A percentile compares a stretch with the other conserved stretches of the same genome.
Evolutionary conservation across 768 basidiomycete species (phyloP).

Genomic region (Pseudohyphozyma bogoriensis): DNA sequence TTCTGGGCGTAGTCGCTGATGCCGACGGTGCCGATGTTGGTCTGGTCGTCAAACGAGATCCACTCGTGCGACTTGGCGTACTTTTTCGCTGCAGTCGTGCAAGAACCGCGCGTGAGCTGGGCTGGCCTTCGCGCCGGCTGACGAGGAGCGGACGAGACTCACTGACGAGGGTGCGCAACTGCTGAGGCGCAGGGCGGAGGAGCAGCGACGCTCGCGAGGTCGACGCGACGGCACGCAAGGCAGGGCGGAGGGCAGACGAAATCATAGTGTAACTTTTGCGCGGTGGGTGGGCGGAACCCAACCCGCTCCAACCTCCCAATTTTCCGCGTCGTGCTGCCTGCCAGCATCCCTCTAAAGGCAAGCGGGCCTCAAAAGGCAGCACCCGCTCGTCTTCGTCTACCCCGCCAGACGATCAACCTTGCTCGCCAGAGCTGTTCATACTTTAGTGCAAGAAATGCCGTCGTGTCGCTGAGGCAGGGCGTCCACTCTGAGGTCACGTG

Average conservation of each 20-base stretch:
- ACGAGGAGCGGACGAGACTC: neutral
- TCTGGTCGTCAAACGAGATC: constrained; percentile 63
- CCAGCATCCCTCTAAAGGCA: neutral
- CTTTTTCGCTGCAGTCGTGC: constrained; percentile 34
- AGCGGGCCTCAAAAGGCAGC: no score
- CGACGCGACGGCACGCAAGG: neutral
- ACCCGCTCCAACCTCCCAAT: no score
- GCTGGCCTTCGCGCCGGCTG: no score
- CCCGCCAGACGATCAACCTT: no score
- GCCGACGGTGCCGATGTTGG: constrained; percentile 62
- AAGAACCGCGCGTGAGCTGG: neutral
- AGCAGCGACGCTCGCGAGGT: neutral
- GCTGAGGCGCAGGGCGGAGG: neutral
- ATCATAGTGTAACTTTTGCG: no score
- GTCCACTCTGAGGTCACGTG: no score
- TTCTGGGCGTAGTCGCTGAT: constrained; percentile 90
- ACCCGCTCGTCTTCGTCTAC: no score
- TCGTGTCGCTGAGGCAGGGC: no score
- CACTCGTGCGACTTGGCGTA: constrained; percentile 86
- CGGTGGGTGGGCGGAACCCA: no score
- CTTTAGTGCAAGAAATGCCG: no score
- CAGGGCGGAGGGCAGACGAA: neutral
- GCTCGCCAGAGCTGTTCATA: no score
- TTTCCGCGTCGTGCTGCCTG: neutral
- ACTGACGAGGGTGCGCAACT: neutral